Conservation (phyloP, 1,139 yeast species). For the Citeromyces siamensis region DNA sequence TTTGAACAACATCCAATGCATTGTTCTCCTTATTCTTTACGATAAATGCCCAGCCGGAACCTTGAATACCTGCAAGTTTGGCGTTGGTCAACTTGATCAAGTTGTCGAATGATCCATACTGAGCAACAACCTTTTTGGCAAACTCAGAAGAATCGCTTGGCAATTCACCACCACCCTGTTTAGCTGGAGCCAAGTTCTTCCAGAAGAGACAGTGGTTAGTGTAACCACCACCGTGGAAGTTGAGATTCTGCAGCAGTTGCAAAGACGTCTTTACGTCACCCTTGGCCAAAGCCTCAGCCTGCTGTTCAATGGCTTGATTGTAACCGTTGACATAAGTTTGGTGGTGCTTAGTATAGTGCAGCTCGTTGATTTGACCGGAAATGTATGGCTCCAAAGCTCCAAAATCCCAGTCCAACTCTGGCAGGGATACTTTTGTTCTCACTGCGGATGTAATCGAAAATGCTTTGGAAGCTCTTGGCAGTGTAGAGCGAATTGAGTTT, state of each 20-base stretch:
- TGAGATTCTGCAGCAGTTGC: conserved; percentile 68
- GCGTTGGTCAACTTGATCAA: conserved; percentile 58
- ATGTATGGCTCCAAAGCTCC: conserved; percentile 86
- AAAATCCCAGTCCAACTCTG: conserved; percentile 80
- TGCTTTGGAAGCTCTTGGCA: neutral
- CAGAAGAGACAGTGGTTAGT: conserved; percentile 81
- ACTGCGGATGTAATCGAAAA: conserved; percentile 10
- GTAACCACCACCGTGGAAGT: conserved; percentile 95
- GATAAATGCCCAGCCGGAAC: conserved; percentile 97
- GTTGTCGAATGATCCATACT: conserved; percentile 71
- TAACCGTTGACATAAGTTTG: conserved; percentile 88
- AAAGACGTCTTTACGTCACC: conserved; percentile 58
- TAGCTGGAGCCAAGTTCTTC: conserved; percentile 80
- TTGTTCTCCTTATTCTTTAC: conserved; percentile 82
- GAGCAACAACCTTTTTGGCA: conserved; percentile 46
- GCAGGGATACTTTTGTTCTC: conserved; percentile 65
- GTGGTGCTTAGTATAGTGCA: conserved; percentile 89
- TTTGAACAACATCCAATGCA: conserved; percentile 73
- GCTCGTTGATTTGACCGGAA: conserved; percentile 80
- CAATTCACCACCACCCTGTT: conserved; percentile 77
- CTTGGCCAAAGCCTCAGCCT: conserved; percentile 53
- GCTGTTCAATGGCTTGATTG: conserved; percentile 73
- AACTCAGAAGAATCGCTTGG: conserved; percentile 49
- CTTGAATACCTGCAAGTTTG: conserved; percentile 87
- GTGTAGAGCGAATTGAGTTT: conserved; percentile 7